phyloP scores from a whole-genome alignment of 2,329 filamentous ascomycete species.

The Fusarium oligoseptatum region DNA sequence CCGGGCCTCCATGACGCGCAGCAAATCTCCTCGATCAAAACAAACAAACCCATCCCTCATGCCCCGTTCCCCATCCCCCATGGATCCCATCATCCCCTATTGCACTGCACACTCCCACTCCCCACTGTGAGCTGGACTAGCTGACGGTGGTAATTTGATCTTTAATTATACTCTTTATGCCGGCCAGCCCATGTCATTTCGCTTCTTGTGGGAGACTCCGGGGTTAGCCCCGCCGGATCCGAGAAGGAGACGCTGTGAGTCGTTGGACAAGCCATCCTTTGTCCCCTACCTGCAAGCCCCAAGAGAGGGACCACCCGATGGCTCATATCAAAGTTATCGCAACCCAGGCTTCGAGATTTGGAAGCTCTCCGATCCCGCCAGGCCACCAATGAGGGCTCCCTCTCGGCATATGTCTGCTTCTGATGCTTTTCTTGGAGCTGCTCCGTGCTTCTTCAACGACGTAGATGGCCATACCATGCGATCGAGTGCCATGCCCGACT shows the following conservation, averaged over 20 bases:
- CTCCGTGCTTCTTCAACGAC: conserved; percentile 41
- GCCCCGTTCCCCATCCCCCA: neutral
- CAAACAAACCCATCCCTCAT: conserved; percentile 43
- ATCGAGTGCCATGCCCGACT: conserved; percentile 24
- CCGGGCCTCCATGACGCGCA: conserved; percentile 44
- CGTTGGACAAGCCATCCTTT: conserved; percentile 25
- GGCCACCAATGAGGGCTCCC: conserved; percentile 40
- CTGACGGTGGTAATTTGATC: conserved; percentile 45
- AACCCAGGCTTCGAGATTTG: conserved; percentile 20
- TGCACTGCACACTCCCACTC: conserved; percentile 39
- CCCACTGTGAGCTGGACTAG: conserved; percentile 43
- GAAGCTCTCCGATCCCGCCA: conserved; percentile 18
- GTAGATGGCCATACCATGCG: conserved; percentile 10
- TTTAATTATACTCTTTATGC: conserved; percentile 49
- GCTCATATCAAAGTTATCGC: conserved; percentile 44
- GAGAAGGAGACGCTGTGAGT: conserved; percentile 26
- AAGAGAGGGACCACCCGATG: conserved; percentile 17
- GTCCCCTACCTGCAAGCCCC: conserved; percentile 24
- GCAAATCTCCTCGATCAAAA: conserved; percentile 48
- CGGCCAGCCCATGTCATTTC: conserved; percentile 48
- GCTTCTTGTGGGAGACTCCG: conserved; percentile 49
- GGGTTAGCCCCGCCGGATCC: conserved; percentile 42
- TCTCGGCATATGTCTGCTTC: conserved; percentile 34
- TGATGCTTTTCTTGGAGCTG: conserved; percentile 35
- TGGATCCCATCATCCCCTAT: conserved; percentile 33